phyloP scores from a whole-genome alignment of 768 basidiomycete genomes.

The Clitopilus passeckerianus region DNA sequence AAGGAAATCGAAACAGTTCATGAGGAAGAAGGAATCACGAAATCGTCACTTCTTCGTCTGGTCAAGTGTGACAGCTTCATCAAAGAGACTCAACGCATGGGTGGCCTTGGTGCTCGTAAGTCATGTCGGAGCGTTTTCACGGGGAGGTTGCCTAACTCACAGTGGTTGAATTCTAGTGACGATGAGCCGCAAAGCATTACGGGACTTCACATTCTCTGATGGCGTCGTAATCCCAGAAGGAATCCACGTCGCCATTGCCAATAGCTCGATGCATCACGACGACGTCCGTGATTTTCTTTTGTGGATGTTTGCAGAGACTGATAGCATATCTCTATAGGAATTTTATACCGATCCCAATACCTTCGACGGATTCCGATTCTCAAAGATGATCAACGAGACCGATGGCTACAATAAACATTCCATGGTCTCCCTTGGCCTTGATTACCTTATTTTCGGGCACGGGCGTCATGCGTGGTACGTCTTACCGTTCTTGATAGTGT shows the following conservation, averaged over 20 bases:
- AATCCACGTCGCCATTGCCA: conserved; percentile 16
- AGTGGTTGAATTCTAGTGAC: conserved; percentile 8
- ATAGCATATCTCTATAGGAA: conserved; percentile 11
- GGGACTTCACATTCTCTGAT: conserved; percentile 20
- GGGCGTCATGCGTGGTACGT: conserved; percentile 20
- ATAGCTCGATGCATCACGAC: conserved; percentile 16
- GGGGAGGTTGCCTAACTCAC: background rate
- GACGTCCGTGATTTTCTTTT: conserved; percentile 9
- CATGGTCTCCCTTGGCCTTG: conserved; percentile 21
- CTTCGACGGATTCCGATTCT: conserved; percentile 46
- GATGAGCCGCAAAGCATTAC: conserved; percentile 15
- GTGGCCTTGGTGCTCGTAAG: conserved; percentile 20
- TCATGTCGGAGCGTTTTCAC: background rate
- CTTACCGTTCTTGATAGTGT: background rate
- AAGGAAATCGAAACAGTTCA: conserved; percentile 31
- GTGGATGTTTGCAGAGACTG: background rate
- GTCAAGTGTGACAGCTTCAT: conserved; percentile 35
- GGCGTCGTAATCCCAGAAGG: conserved; percentile 19
- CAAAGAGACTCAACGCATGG: conserved; percentile 26
- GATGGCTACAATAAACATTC: conserved; percentile 29
- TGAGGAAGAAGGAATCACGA: conserved; percentile 23
- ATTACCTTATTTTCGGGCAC: conserved; percentile 33
- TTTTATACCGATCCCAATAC: conserved; percentile 35
- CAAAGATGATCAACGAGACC: conserved; percentile 26
- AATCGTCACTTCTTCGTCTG: conserved; percentile 24